Percentiles rank a stretch among this genome's conserved stretches.
Evolutionary conservation across 768 basidiomycete species (phyloP).

Genomic region (Suillus subluteus): DNA sequence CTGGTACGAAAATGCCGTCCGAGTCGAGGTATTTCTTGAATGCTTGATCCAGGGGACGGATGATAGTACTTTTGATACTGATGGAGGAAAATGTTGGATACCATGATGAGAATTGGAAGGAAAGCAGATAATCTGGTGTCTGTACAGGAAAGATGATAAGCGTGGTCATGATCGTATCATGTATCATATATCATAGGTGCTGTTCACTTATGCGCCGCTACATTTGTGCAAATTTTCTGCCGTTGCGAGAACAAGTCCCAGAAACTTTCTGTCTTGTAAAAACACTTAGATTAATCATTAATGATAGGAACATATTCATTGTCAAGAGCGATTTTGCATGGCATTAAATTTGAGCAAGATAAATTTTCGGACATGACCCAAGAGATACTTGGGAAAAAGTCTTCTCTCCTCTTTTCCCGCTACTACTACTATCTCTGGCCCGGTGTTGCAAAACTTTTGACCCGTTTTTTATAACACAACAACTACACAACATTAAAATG

Average conservation of each 20-base stretch:
- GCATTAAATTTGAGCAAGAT: slow-evolving; percentile 19
- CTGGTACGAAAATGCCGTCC: slow-evolving; percentile 85
- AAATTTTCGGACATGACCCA: slow-evolving; percentile 3
- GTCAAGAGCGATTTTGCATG: slow-evolving; percentile 18
- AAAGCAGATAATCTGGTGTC: slow-evolving; percentile 55
- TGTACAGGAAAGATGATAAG: slow-evolving; percentile 50
- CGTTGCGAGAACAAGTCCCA: background rate
- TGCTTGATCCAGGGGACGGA: slow-evolving; percentile 63
- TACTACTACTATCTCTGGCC: no score
- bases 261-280: slow-evolving; percentile 15
- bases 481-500: no score
- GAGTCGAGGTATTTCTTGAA: slow-evolving; percentile 77
- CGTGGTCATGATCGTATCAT: no score
- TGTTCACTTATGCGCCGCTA: slow-evolving; percentile 17
- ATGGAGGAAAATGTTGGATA: slow-evolving; percentile 67
- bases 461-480: no score
- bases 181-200: no score
- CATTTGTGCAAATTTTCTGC: slow-evolving; percentile 15
- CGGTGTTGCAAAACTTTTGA: no score
- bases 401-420: no score
- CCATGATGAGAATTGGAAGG: slow-evolving; percentile 88
- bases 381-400: no score
- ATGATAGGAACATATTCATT: slow-evolving; percentile 13
- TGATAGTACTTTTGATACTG: slow-evolving; percentile 74
- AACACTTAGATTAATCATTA: slow-evolving; percentile 18